These are phyloP conservation scores for Ogataea ramenticola DNA, from an alignment of 805 yeast genomes.

Conservation along the genomic window DNA sequence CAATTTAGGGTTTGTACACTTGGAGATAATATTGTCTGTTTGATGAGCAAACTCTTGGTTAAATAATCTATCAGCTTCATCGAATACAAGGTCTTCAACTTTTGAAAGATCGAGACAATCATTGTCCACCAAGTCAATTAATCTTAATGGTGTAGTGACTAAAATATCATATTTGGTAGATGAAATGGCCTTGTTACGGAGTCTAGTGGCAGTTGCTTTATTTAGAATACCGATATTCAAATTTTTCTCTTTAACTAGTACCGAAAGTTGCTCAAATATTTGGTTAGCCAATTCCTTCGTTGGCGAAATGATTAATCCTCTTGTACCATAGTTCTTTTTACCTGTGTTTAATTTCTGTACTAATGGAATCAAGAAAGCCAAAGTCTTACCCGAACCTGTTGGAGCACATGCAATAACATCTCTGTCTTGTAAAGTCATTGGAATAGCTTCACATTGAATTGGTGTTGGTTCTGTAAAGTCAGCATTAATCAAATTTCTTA, in stretches of 20 bases:
- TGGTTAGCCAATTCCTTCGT: slow-evolving; percentile 92
- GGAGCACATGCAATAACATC: slow-evolving; percentile 94
- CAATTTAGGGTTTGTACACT: slow-evolving; percentile 43
- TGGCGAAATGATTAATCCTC: slow-evolving; percentile 83
- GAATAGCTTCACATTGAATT: slow-evolving; percentile 87
- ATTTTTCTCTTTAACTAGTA: slow-evolving; percentile 48
- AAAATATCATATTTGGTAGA: slow-evolving; percentile 68
- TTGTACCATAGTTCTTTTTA: slow-evolving; percentile 41
- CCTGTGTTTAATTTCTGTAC: slow-evolving; percentile 38
- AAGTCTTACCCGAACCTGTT: slow-evolving; percentile 96
- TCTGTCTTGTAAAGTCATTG: slow-evolving; percentile 58
- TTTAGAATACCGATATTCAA: slow-evolving; percentile 60
- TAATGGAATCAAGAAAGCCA: slow-evolving; percentile 82
- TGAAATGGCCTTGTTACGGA: slow-evolving; percentile 52
- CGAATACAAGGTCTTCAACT: slow-evolving; percentile 76
- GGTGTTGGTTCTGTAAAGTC: slow-evolving; percentile 86
- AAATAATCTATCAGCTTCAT: slow-evolving; percentile 92
- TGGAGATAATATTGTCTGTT: slow-evolving; percentile 74
- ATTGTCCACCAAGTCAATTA: slow-evolving; percentile 67
- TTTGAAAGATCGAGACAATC: slow-evolving; percentile 52
- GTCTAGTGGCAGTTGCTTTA: slow-evolving; percentile 62
- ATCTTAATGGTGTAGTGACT: slow-evolving; percentile 82
- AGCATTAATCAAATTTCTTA: slow-evolving; percentile 57
- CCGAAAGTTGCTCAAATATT: slow-evolving; percentile 61
- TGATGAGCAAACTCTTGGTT: slow-evolving; percentile 85